Base-by-base conservation (phyloP, 116 monocot genomes). In the Zostera marina region DNA sequence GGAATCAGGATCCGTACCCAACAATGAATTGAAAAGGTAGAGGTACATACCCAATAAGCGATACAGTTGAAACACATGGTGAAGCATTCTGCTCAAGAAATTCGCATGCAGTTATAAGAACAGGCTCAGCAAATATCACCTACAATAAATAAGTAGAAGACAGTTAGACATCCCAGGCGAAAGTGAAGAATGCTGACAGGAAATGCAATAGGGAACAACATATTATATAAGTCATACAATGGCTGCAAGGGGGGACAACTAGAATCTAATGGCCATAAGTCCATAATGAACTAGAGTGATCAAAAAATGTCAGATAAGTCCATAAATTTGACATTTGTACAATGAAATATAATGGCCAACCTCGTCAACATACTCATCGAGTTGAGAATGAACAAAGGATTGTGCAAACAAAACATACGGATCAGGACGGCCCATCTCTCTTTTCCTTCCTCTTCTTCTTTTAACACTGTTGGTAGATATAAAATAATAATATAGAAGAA, bases 311-410 rank as follows among this genome's bases (percentile, higher is more conserved):
- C 32, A 32, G 32, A 32, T 32, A 32, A 2, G 32, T 32, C 32
- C 32, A 32, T 32, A 32, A 32, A 32, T 32, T 32, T 32, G 4
- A 32, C 4, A 32, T 32, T 32, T 32, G 32, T 5, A 32, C 32
- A 32, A 5, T 32, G 32, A 17, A 61, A 61, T 3, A 43, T 20
- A 8, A 9, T 4, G 12, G 20, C 40, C 39, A 11, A 88, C 94
- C 94, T 94, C 94, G 54, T 94, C 94, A 41, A 85, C 88, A 66
- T 94, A 88, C 65, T 94, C 94, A 58, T 88, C 85, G 17, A 94
- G 89, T 57, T 88, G 73, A 9, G 89, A 71, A 69, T 94, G 94
- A 21, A 85, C 67, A 53, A 94, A 78, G 3, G 94, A 77, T 46
- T 94, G 88, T 0, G 82, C 84, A 65, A 94, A 94, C 40, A 94